A percentile compares a stretch with the other conserved stretches of the same genome.
phyloP scores from a whole-genome alignment of 768 basidiomycete species.

The Boletus sensibilis region DNA sequence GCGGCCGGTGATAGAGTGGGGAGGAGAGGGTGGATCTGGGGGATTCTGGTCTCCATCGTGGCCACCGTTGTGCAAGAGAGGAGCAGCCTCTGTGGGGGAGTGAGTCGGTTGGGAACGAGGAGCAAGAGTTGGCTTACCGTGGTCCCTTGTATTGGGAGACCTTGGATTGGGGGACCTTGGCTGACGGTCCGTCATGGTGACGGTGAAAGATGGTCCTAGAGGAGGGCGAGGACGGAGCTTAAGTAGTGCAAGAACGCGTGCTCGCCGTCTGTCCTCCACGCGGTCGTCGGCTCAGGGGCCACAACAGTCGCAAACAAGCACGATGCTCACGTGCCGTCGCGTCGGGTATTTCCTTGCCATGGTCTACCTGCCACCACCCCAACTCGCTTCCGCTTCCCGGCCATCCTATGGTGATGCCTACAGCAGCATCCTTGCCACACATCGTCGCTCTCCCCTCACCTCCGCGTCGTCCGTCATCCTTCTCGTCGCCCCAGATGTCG shows the following conservation, averaged over 20 bases:
- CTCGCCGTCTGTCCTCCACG: conserved; percentile 28
- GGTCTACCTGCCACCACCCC: conserved; percentile 74
- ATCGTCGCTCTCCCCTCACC: conserved; percentile 69
- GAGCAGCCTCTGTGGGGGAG: conserved; percentile 53
- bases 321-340: conserved; percentile 11
- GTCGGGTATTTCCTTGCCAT: conserved; percentile 29
- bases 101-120: neutral
- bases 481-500: conserved; percentile 87
- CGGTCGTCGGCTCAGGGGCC: conserved; percentile 20
- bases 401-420: conserved; percentile 76
- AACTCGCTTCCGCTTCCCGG: conserved; percentile 54
- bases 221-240: conserved; percentile 16
- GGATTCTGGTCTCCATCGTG: conserved; percentile 39
- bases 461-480: conserved; percentile 84
- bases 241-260: conserved; percentile 33
- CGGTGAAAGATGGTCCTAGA: conserved; percentile 18
- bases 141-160: conserved; percentile 58
- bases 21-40: conserved; percentile 38
- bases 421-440: conserved; percentile 63
- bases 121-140: conserved; percentile 38
- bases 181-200: conserved; percentile 55
- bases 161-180: conserved; percentile 52
- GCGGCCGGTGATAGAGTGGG: conserved; percentile 25
- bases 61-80: conserved; percentile 55
- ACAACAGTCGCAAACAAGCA: conserved; percentile 21